Percentiles rank a stretch among this genome's conserved stretches.
Evolutionary conservation across 208 protist species (phyloP).

Genomic region (Porcisia deanei): DNA sequence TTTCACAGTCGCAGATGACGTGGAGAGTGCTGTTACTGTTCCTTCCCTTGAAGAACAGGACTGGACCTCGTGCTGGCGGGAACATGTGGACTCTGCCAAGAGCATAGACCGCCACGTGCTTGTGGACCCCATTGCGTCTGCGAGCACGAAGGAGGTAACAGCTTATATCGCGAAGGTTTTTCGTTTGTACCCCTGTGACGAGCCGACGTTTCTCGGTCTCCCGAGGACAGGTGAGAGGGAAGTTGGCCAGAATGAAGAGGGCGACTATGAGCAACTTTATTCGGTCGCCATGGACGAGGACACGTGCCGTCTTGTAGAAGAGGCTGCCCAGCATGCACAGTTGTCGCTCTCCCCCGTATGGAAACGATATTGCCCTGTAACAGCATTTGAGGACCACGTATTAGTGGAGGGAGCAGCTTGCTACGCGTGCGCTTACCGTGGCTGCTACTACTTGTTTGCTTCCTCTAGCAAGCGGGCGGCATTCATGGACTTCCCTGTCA

Average conservation of each 20-base stretch:
- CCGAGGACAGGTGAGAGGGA: not conserved
- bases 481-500: conserved; percentile 65
- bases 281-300: conserved; percentile 45
- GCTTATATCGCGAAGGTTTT: conserved; percentile 53
- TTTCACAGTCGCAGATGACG: not conserved
- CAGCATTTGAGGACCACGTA: conserved; percentile 58
- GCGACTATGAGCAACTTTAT: not conserved
- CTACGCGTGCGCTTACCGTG: conserved; percentile 68
- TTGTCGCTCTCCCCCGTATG: conserved; percentile 45
- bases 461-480: conserved; percentile 45
- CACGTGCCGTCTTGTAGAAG: conserved; percentile 30
- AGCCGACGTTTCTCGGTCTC: conserved; percentile 15
- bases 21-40: not conserved
- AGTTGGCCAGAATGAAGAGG: conserved; percentile 4
- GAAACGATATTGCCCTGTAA: conserved; percentile 88
- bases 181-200: conserved; percentile 40
- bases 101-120: conserved; percentile 15
- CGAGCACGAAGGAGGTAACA: conserved; percentile 29
- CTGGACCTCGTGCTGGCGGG: conserved; percentile 28
- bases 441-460: conserved; percentile 62
- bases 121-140: conserved; percentile 32
- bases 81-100: conserved; percentile 19
- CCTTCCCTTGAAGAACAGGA: conserved; percentile 18
- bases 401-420: conserved; percentile 71
- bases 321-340: conserved; percentile 35